Conservation (phyloP, 768 basidiomycete species). For the Lactarius hengduanensis region DNA sequence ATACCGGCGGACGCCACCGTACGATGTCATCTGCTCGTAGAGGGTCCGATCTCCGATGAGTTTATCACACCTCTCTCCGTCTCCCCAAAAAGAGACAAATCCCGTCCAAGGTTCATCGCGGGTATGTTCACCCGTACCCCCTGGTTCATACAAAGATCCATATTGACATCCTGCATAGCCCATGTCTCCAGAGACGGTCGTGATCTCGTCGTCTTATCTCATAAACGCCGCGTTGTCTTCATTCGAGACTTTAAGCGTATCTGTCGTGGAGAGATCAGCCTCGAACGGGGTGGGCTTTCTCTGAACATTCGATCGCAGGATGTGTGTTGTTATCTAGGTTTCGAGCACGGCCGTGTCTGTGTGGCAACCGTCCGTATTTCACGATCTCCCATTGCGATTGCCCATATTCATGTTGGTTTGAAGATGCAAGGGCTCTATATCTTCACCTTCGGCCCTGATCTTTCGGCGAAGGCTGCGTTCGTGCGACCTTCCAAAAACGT, state of each 20-base stretch:
- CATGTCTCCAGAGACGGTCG: conserved; percentile 41
- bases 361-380: conserved; percentile 23
- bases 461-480: neutral
- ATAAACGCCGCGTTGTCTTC: conserved; percentile 32
- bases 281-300: neutral
- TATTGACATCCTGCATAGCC: conserved; percentile 28
- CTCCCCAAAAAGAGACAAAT: neutral
- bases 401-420: neutral
- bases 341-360: conserved; percentile 27
- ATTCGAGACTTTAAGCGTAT: conserved; percentile 39
- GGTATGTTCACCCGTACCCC: conserved; percentile 10
- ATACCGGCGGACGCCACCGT: conserved; percentile 42
- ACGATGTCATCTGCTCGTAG: neutral
- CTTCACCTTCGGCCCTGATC: conserved; percentile 11
- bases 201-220: conserved; percentile 35
- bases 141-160: neutral
- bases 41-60: conserved; percentile 2
- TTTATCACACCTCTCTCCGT: neutral
- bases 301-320: conserved; percentile 3
- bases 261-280: conserved; percentile 18
- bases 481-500: conserved; percentile 10
- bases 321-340: conserved; percentile 18
- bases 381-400: neutral
- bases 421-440: conserved; percentile 19
- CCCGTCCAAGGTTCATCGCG: neutral